Conservation (phyloP, 2,329 filamentous ascomycete genomes). For the Fusarium sp. region DNA sequence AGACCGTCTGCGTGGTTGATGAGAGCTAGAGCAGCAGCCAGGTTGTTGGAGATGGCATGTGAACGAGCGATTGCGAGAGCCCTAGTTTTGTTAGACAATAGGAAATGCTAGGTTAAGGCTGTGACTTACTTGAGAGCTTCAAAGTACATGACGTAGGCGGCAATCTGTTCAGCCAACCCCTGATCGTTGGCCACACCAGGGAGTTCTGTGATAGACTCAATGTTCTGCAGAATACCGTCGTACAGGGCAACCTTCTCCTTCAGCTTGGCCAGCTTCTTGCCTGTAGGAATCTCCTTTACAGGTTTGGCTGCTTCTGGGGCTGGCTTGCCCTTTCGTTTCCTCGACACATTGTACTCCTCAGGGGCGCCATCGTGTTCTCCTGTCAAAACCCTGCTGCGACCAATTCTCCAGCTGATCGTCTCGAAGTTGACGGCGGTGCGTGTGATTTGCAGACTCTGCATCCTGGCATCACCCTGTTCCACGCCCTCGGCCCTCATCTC, state of each 20-base stretch:
- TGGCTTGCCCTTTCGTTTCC: slow-evolving; percentile 58
- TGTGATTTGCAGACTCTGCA: slow-evolving; percentile 93
- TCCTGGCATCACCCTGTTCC: slow-evolving; percentile 81
- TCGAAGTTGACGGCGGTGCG: slow-evolving; percentile 94
- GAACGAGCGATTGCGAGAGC: slow-evolving; percentile 87
- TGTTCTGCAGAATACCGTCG: slow-evolving; percentile 87
- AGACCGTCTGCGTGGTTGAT: slow-evolving; percentile 77
- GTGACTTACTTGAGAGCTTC: slow-evolving; percentile 79
- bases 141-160: slow-evolving; percentile 84
- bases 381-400: slow-evolving; percentile 87
- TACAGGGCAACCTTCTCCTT: slow-evolving; percentile 91
- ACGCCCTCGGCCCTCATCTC: slow-evolving; percentile 87
- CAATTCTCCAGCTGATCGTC: slow-evolving; percentile 93
- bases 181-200: slow-evolving; percentile 89
- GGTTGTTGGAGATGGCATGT: slow-evolving; percentile 76
- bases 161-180: slow-evolving; percentile 78
- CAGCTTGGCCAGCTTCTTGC: slow-evolving; percentile 79
- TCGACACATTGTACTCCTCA: slow-evolving; percentile 58
- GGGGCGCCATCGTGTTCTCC: slow-evolving; percentile 82
- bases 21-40: slow-evolving; percentile 85
- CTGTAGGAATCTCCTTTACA: slow-evolving; percentile 71
- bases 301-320: slow-evolving; percentile 53
- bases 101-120: neutral
- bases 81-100: slow-evolving; percentile 52
- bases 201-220: slow-evolving; percentile 89